phyloP scores from a whole-genome alignment of 768 basidiomycete genomes.

The Amanita jacksonii region DNA sequence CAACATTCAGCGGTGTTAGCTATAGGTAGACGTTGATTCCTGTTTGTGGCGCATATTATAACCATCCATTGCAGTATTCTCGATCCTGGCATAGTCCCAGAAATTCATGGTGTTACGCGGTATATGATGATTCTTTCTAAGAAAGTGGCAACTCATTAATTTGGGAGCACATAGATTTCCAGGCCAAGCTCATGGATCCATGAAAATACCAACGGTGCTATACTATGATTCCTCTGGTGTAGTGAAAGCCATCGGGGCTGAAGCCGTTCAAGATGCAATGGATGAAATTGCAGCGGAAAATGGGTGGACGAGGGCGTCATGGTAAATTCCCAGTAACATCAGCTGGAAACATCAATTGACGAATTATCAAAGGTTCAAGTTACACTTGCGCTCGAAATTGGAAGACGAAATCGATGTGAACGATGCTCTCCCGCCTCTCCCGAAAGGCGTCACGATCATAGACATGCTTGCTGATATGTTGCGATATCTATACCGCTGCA shows the following conservation, averaged over 20 bases:
- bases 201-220: slow-evolving; percentile 28
- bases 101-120: slow-evolving; percentile 31
- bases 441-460: slow-evolving; percentile 21
- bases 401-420: slow-evolving; percentile 1
- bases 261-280: slow-evolving; percentile 25
- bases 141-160: no score
- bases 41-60: not conserved
- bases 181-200: slow-evolving; percentile 19
- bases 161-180: slow-evolving; percentile 11
- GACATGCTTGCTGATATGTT: slow-evolving; percentile 32
- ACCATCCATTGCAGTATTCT: slow-evolving; percentile 20
- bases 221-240: slow-evolving; percentile 30
- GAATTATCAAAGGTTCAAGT: slow-evolving; percentile 14
- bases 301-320: slow-evolving; percentile 33
- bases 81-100: slow-evolving; percentile 21
- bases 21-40: slow-evolving; percentile 21
- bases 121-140: slow-evolving; percentile 14
- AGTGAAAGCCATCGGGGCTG: slow-evolving; percentile 30
- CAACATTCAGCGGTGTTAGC: slow-evolving; percentile 40
- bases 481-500: slow-evolving; percentile 28
- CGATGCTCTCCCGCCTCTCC: slow-evolving; percentile 21
- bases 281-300: slow-evolving; percentile 28
- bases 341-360: not conserved
- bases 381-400: slow-evolving; percentile 13
- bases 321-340: no score